Percentiles rank a stretch among this genome's conserved stretches.
phyloP scores from a whole-genome alignment of 192 early-diverging fungal genomes.

The Coemansia sp. region DNA sequence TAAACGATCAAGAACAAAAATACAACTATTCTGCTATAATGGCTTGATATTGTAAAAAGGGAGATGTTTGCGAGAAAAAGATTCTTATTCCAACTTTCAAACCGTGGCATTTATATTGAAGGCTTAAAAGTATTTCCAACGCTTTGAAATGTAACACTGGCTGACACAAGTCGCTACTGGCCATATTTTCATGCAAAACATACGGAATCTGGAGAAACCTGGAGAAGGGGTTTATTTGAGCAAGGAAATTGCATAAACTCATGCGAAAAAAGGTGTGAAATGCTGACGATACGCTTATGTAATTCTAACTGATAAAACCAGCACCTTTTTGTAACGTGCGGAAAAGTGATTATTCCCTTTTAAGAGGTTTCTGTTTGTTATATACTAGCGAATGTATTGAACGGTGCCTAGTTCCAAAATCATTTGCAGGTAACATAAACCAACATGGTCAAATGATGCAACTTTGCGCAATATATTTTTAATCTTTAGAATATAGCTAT shows the following conservation, averaged over 20 bases:
- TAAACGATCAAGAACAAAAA: neutral
- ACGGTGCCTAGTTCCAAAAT: too few relatives aligned
- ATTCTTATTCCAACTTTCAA: neutral
- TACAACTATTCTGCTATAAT: neutral
- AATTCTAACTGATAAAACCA: neutral
- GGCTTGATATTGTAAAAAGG: neutral
- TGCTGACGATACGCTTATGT: too few relatives aligned
- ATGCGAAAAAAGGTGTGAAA: too few relatives aligned
- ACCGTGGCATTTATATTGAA: neutral
- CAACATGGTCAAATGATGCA: neutral
- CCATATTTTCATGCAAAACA: too few relatives aligned
- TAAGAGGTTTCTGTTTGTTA: too few relatives aligned
- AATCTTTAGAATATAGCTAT: neutral
- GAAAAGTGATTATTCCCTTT: neutral
- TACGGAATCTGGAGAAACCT: too few relatives aligned
- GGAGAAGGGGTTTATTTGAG: too few relatives aligned
- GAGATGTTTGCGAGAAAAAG: neutral
- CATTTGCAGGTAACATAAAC: too few relatives aligned
- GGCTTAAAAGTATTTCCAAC: neutral
- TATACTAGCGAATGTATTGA: neutral
- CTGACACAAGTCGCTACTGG: too few relatives aligned
- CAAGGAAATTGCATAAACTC: too few relatives aligned
- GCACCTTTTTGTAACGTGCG: neutral
- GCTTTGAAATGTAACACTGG: too few relatives aligned
- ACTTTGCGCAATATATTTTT: neutral